Evolutionary conservation across 768 basidiomycete genomes (phyloP).

Genomic region (Terana coerulea): DNA sequence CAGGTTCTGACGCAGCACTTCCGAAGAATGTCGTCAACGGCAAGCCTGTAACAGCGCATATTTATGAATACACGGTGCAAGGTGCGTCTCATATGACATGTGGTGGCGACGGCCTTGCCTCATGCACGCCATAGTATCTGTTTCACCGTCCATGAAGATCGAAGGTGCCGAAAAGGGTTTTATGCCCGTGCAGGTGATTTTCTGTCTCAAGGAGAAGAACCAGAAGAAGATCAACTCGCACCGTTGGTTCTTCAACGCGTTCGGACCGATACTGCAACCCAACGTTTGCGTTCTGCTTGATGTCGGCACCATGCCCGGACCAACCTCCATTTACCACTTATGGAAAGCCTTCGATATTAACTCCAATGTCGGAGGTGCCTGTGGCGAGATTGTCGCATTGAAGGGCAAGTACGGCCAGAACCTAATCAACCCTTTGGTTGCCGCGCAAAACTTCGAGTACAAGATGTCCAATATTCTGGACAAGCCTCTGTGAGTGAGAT

Average conservation of each 20-base stretch:
- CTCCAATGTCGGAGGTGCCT: conserved; percentile 87
- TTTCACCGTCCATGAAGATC: conserved; percentile 77
- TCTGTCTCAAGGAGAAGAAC: conserved; percentile 90
- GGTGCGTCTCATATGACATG: conserved; percentile 40
- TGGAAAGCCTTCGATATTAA: conserved; percentile 96
- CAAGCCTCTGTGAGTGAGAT: conserved; percentile 62
- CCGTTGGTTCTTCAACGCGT: conserved; percentile 93
- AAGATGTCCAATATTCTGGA: conserved; percentile 94
- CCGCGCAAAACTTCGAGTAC: conserved; percentile 93
- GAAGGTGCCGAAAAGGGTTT: conserved; percentile 75
- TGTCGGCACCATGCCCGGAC: conserved; percentile 82
- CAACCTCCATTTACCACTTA: conserved; percentile 85
- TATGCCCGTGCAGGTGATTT: conserved; percentile 89
- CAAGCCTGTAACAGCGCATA: conserved; percentile 81
- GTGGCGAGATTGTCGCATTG: conserved; percentile 92
- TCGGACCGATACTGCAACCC: conserved; percentile 76
- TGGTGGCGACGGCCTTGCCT: conserved; percentile 1
- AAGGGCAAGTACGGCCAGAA: conserved; percentile 82
- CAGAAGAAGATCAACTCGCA: conserved; percentile 97
- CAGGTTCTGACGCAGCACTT: conserved; percentile 8
- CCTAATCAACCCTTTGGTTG: conserved; percentile 82
- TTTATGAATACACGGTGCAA: conserved; percentile 94
- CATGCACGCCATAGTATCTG: conserved; percentile 57
- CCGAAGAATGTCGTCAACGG: conserved; percentile 70
- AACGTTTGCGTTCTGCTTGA: conserved; percentile 93